Conservation (phyloP, 257 asterid genomes). For the Datura wrightii region DNA sequence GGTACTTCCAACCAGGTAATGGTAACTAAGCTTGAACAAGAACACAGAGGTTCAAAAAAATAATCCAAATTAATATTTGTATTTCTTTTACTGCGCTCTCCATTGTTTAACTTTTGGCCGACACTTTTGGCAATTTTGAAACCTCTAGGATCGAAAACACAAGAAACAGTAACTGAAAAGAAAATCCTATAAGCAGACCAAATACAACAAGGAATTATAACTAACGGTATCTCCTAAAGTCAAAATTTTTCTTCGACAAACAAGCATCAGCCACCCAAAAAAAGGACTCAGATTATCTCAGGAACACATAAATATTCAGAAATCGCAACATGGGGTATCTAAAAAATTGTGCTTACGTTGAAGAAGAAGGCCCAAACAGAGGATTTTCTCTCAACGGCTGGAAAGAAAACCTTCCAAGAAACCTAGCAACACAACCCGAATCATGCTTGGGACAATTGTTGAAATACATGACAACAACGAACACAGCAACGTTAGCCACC, state of each 20-base stretch:
- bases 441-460: constrained; percentile 72
- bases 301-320: constrained; percentile 1
- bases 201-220: neutral
- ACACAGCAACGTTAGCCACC: constrained; percentile 63
- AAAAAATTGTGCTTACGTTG: constrained; percentile 59
- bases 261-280: neutral
- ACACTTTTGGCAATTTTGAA: neutral
- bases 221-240: neutral
- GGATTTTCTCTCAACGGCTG: constrained; percentile 89
- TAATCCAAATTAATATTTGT: neutral
- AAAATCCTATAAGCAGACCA: constrained; percentile 19
- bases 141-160: neutral
- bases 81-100: neutral
- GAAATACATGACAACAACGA: constrained; percentile 68
- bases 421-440: constrained; percentile 59
- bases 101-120: neutral
- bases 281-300: neutral
- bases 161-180: constrained; percentile 19
- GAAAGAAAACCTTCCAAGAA: constrained; percentile 79
- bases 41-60: constrained; percentile 7
- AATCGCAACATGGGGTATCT: constrained; percentile 28
- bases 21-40: neutral
- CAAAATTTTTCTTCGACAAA: neutral
- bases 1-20: neutral
- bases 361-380: constrained; percentile 83